Base-by-base conservation (phyloP, 192 early-diverging fungal genomes). In the Coemansia sp. region DNA sequence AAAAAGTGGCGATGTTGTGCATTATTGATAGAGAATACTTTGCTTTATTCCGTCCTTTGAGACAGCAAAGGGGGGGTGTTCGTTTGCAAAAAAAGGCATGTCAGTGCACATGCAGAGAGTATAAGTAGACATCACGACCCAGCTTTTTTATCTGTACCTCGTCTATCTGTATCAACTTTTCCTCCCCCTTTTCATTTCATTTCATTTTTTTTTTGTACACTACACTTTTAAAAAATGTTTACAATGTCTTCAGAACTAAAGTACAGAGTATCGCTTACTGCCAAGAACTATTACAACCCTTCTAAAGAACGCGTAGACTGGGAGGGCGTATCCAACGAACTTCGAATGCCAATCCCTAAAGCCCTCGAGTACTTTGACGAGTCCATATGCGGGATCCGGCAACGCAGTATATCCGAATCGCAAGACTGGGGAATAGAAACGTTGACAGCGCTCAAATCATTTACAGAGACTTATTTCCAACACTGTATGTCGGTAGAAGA, bases 381-480 rank as follows among this genome's bases (percentile, higher is more conserved):
- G 15, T 22, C 31, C 0, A 22, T 49, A 13, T 34, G 63, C 27
- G 43, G 34, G 22, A 72, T 78, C 36, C 18, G 22, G 24, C 69
- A 60, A 3, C 72, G 72, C 11, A 67, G 60, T 16, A 24, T 70
- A 8, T 36, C 72, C 0, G 76, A 75, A 22, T 20, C 52, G 38
- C 33, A 62, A 2, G 73, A 60, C 36, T 83, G 81, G 81, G 18
- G 65, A 22, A 31, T 69, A 0, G 76, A 83, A 13, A 73, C 78
- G n/a, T n/a, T 83, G 5, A 31, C 33, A 5, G 70, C 70, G 6
- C 72, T 83, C 9, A 75, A 75, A 55, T 22, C 13, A 44, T 83
- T 78, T 52, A 83, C 73, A 10, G 73, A 83, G 40, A 34, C 29
- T 31, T 27, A 83, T 29, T 83, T 83, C 33, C 66, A 47, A 29